Percentiles rank a stretch among this genome's conserved stretches.
Conservation (phyloP, 257 asterid genomes). For the Primulina tabacum region DNA sequence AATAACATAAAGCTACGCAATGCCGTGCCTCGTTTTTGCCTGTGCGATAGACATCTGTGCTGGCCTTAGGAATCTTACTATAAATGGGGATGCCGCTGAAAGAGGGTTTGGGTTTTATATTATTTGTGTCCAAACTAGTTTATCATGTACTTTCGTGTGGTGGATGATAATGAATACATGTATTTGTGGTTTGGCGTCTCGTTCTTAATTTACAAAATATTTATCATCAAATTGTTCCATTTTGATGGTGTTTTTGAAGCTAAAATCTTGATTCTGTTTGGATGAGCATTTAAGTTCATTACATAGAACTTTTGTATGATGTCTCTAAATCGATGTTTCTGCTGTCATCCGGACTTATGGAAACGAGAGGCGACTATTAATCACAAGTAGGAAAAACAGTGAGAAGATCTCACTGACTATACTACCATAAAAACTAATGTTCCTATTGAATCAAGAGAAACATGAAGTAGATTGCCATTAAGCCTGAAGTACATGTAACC, state of each 20-base stretch:
- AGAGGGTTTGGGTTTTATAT: not conserved
- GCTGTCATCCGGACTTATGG: not conserved
- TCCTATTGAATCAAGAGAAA: not conserved
- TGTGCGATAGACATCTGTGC: not conserved
- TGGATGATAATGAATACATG: not conserved
- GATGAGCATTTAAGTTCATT: not conserved
- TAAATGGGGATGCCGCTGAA: not conserved
- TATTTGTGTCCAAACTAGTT: not conserved
- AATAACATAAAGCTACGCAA: slow-evolving; percentile 4
- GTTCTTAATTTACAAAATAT: not conserved
- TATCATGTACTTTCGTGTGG: not conserved
- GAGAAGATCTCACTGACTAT: not conserved
- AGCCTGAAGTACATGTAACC: not conserved
- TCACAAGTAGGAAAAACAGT: not conserved
- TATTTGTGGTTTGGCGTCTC: not conserved
- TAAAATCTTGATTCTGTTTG: not conserved
- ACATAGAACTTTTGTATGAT: not conserved
- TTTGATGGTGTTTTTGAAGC: not conserved
- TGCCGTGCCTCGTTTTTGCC: slow-evolving; percentile 10
- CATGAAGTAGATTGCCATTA: not conserved
- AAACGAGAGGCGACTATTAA: not conserved
- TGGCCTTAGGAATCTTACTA: not conserved
- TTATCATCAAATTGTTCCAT: not conserved
- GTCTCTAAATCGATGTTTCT: no score
- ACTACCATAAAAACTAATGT: not conserved